Percentiles rank a stretch among this genome's conserved stretches.
Conservation (phyloP, 768 basidiomycete genomes). For the Gloeopeniophorella convolvens region DNA sequence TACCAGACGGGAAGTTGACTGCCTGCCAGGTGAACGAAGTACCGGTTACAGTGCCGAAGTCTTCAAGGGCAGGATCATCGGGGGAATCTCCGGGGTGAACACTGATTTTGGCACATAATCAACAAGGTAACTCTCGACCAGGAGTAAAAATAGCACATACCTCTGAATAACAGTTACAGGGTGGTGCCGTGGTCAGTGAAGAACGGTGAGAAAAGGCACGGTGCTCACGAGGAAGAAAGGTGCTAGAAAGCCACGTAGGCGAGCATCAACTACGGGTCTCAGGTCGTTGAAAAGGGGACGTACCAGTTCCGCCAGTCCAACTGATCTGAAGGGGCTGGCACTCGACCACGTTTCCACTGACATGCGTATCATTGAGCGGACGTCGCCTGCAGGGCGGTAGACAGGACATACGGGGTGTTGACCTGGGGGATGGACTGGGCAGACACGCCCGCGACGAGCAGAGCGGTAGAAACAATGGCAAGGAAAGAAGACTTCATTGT, state of each 20-base stretch:
- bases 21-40: constrained; percentile 45
- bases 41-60: constrained; percentile 36
- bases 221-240: constrained; percentile 60
- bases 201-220: not conserved
- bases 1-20: constrained; percentile 44
- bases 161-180: constrained; percentile 25
- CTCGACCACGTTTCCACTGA: constrained; percentile 41
- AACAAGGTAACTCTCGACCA: not conserved
- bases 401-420: constrained; percentile 63
- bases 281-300: not conserved
- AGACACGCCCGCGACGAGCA: constrained; percentile 36
- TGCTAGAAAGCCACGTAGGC: constrained; percentile 31
- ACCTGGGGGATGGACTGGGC: constrained; percentile 43
- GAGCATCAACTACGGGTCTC: constrained; percentile 8
- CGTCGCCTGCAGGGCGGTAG: too few species aligned
- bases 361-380: not conserved
- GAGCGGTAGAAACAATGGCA: constrained; percentile 34
- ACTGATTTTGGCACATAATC: constrained; percentile 29
- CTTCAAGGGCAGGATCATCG: constrained; percentile 36
- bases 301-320: constrained; percentile 52
- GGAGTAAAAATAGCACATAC: constrained; percentile 26
- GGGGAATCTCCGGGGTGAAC: constrained; percentile 48
- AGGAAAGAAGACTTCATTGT: constrained; percentile 43
- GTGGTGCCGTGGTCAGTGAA: not conserved
- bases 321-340: constrained; percentile 52